These are phyloP conservation scores for Ploettnerulaceae sp. DNA, from an alignment of 2,329 filamentous ascomycete genomes.

Conservation along the genomic window DNA sequence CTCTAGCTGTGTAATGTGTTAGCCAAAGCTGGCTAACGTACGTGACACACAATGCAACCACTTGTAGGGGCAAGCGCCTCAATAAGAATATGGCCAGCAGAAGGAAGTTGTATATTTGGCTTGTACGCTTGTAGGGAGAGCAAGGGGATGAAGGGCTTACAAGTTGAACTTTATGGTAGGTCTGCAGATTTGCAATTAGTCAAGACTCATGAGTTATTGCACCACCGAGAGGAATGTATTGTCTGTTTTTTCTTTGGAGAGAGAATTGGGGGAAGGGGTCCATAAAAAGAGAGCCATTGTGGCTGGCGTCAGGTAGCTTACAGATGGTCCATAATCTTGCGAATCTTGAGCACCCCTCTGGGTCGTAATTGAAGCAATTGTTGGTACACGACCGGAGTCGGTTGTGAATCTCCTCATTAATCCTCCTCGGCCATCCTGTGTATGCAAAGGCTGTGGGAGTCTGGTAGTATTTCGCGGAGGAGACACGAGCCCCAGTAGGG, in stretches of 20 bases:
- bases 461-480: conserved; percentile 66
- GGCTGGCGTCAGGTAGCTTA: conserved; percentile 26
- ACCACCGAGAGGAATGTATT: no score
- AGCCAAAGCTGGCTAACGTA: conserved; percentile 27
- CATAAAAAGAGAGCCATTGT: conserved; percentile 19
- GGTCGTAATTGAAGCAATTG: conserved; percentile 47
- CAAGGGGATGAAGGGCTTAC: conserved; percentile 46
- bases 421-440: conserved; percentile 67
- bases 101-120: background rate
- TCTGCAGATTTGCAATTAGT: conserved; percentile 39
- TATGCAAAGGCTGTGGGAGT: conserved; percentile 50
- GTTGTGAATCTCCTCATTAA: conserved; percentile 92
- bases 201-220: conserved; percentile 11
- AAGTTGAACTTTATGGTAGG: conserved; percentile 69
- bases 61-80: no score
- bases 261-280: conserved; percentile 7
- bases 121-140: conserved; percentile 2
- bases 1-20: conserved; percentile 63
- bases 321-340: conserved; percentile 33
- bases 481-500: conserved; percentile 70
- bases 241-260: no score
- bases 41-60: no score
- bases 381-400: conserved; percentile 78
- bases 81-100: background rate
- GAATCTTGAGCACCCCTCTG: conserved; percentile 30